Conservation (phyloP, 2,329 filamentous ascomycete species). For the Rhynchosporium graminicola region DNA sequence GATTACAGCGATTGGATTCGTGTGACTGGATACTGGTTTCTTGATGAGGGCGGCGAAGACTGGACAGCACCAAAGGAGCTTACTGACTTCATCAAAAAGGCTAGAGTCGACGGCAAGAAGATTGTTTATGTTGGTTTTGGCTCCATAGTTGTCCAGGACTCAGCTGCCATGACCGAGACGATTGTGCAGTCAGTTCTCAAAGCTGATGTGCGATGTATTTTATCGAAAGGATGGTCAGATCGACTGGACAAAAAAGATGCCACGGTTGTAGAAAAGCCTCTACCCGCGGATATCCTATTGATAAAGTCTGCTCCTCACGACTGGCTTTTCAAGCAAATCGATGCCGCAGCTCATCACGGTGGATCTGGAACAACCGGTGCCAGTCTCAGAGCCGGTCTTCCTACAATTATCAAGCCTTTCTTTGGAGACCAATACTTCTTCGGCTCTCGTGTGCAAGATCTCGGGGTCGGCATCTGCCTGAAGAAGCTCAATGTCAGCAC, state of each 20-base stretch:
- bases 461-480: conserved; percentile 88
- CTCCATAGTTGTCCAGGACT: conserved; percentile 90
- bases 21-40: conserved; percentile 97
- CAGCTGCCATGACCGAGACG: conserved; percentile 84
- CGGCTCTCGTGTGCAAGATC: conserved; percentile 82
- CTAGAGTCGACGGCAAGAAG: conserved; percentile 80
- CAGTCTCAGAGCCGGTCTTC: conserved; percentile 84
- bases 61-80: conserved; percentile 79
- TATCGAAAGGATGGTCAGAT: conserved; percentile 98
- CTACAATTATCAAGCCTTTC: conserved; percentile 94
- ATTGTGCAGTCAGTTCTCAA: conserved; percentile 89
- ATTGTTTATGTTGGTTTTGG: conserved; percentile 97
- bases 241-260: conserved; percentile 63
- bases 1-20: conserved; percentile 98
- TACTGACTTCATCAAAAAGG: conserved; percentile 77
- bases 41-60: conserved; percentile 65
- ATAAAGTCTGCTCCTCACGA: conserved; percentile 94
- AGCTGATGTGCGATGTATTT: conserved; percentile 89
- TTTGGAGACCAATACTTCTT: conserved; percentile 99
- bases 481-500: conserved; percentile 86
- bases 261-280: conserved; percentile 57
- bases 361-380: conserved; percentile 94
- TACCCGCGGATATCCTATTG: conserved; percentile 79
- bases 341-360: conserved; percentile 92
- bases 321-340: conserved; percentile 93